These are phyloP conservation scores for Raphanus hybrid DNA, from an alignment of 441 rosid genomes.

Conservation along the genomic window DNA sequence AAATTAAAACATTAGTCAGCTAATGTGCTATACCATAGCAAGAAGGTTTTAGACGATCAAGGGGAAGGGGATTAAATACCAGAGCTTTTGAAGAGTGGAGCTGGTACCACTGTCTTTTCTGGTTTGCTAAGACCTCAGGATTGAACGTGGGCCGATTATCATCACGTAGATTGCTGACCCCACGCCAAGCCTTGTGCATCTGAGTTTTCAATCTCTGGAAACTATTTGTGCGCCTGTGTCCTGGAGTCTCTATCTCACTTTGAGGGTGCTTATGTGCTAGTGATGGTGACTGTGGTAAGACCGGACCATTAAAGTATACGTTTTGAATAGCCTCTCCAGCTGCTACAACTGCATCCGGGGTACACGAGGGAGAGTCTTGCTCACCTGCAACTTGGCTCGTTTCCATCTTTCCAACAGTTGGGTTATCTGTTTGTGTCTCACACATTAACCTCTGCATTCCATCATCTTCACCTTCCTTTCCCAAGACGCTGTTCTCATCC, in stretches of 20 bases:
- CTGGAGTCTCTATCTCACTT: conserved; percentile 59
- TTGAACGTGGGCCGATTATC: conserved; percentile 66
- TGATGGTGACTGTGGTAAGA: conserved; percentile 43
- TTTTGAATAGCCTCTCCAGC: conserved; percentile 61
- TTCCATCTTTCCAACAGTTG: conserved; percentile 49
- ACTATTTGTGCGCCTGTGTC: conserved; percentile 58
- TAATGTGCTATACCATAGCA: neutral
- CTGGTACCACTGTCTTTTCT: conserved; percentile 98
- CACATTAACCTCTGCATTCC: neutral
- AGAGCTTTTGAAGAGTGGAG: conserved; percentile 71
- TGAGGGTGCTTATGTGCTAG: conserved; percentile 68
- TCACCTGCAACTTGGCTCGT: conserved; percentile 58
- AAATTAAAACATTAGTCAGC: conserved; percentile 22
- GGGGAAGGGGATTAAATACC: conserved; percentile 51
- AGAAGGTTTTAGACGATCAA: neutral
- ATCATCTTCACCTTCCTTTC: conserved; percentile 13
- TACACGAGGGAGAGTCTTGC: conserved; percentile 44
- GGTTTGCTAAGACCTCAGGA: conserved; percentile 95
- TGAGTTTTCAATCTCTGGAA: conserved; percentile 71
- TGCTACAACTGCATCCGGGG: conserved; percentile 48
- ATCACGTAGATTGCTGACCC: conserved; percentile 64
- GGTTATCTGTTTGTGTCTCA: conserved; percentile 37
- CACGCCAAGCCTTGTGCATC: conserved; percentile 90
- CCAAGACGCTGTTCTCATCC: too few relatives aligned
- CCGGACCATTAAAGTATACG: conserved; percentile 46